phyloP scores from a whole-genome alignment of 2,329 filamentous ascomycete species.

The Pseudogymnoascus sp. region DNA sequence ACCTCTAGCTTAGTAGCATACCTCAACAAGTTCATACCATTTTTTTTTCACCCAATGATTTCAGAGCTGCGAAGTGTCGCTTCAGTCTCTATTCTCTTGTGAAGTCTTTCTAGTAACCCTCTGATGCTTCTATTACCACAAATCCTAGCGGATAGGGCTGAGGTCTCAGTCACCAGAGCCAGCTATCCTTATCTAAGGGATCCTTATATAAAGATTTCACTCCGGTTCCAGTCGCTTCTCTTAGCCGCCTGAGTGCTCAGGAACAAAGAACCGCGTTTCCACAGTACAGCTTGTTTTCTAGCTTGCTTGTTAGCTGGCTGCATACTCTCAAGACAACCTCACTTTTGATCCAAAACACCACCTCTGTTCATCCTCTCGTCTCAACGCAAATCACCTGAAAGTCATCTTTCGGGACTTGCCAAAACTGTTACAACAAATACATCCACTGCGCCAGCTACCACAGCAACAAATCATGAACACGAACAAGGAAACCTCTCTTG shows the following conservation, averaged over 20 bases:
- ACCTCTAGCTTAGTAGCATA: constrained; percentile 43
- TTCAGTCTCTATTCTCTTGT: background rate
- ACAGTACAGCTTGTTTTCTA: background rate
- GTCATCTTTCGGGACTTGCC: too few relatives aligned
- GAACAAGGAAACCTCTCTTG: too few relatives aligned
- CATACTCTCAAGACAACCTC: background rate
- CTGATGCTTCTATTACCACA: too few relatives aligned
- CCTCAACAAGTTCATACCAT: background rate
- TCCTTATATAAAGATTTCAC: background rate
- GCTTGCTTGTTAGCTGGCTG: background rate
- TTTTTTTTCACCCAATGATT: background rate
- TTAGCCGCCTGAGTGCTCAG: background rate
- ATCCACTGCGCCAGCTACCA: too few relatives aligned
- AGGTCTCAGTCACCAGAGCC: background rate
- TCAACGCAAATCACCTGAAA: too few relatives aligned
- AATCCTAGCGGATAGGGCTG: too few relatives aligned
- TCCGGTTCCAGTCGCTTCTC: background rate
- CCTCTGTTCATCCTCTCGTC: too few relatives aligned
- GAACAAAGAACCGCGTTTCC: background rate
- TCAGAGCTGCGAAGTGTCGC: background rate
- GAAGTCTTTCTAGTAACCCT: background rate
- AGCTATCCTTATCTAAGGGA: background rate
- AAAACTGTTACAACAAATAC: too few relatives aligned
- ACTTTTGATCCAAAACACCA: background rate
- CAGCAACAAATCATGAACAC: too few relatives aligned